A percentile compares a stretch with the other conserved stretches of the same genome.
Evolutionary conservation across 1,139 yeast species (phyloP).

Genomic region (Waltiozyma sp.): DNA sequence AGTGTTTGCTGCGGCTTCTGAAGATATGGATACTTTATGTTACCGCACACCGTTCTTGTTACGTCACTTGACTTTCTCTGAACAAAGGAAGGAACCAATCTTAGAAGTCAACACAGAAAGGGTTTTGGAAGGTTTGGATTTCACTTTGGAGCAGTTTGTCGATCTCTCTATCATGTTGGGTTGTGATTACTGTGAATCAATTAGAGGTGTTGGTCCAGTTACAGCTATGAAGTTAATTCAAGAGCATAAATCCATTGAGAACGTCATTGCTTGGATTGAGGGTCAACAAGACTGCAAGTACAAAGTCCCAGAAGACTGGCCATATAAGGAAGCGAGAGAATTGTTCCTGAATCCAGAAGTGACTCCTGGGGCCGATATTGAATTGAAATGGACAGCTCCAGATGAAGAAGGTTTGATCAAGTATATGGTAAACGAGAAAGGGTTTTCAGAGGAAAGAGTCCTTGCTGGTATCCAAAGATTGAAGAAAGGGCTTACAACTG

Average conservation of each 20-base stretch:
- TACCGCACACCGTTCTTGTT: slow-evolving; percentile 76
- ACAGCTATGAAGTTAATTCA: slow-evolving; percentile 83
- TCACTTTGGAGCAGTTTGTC: slow-evolving; percentile 65
- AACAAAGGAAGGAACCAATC: slow-evolving; percentile 85
- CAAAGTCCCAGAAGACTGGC: slow-evolving; percentile 92
- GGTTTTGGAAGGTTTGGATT: slow-evolving; percentile 66
- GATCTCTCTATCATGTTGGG: slow-evolving; percentile 91
- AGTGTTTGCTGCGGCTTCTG: slow-evolving; percentile 96
- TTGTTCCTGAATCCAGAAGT: slow-evolving; percentile 79
- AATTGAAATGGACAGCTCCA: slow-evolving; percentile 51
- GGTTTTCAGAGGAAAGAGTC: slow-evolving; percentile 88
- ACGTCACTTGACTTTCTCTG: slow-evolving; percentile 87
- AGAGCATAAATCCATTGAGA: slow-evolving; percentile 75
- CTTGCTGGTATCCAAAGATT: slow-evolving; percentile 79
- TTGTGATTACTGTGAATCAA: slow-evolving; percentile 94
- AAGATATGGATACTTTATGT: slow-evolving; percentile 97
- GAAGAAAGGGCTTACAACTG: slow-evolving; percentile 71
- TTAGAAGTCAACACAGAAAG: slow-evolving; percentile 65
- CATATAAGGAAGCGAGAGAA: slow-evolving; percentile 77
- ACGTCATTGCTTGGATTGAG: slow-evolving; percentile 53
- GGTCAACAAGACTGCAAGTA: slow-evolving; percentile 53
- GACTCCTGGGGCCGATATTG: slow-evolving; percentile 43
- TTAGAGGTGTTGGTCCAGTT: slow-evolving; percentile 90
- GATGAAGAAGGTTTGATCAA: slow-evolving; percentile 26
- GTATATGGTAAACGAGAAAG: slow-evolving; percentile 33